Base-by-base conservation (phyloP, 2,329 filamentous ascomycete species). In the Zymoseptoria pseudotritici region DNA sequence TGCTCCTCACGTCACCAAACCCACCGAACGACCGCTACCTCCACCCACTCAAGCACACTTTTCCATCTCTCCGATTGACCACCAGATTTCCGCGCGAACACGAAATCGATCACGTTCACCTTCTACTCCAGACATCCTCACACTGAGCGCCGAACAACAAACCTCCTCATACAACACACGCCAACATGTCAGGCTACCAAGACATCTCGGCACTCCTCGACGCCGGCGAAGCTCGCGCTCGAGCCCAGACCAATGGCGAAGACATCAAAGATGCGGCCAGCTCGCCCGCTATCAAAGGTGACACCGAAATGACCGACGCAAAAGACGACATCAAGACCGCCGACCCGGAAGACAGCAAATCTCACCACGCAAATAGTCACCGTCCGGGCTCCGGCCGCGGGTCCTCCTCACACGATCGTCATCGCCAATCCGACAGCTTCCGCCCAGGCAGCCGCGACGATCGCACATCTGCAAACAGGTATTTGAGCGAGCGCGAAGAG, bases 401-500 rank as follows among this genome's bases (percentile, higher is more conserved):
- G 7, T 17, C 36, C 21, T 22, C 42, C 31, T 36, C 17, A 53
- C 31, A 29, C 24, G 50, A 51, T 53, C 46, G 46, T 26, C 36
- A 29, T 58, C 55, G 36, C 61, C 61, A 46, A 46, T 42, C 51
- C 60, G 46, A 19, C 19, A 17, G 13, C 53, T 49, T 55, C 50
- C 58, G 53, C 58, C 54, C 55, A 57, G 53, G 26, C 54, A 50
- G 54, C 22, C 57, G 52, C 55, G 36, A 46, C 36, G 59, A 64
- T 29, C 57, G 59, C 50, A 50, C 50, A 49, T 60, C 59, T 53
- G 60, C 59, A 50, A 58, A 69, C 63, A 67, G 62, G 63, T 72
- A 71, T 60, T 62, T 59, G 60, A 70, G 67, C 56, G 69, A 73
- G 63, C 67, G 71, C 57, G 71, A 74, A 56, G 65, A 70, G 63